Evolutionary conservation across 306 rosid species (phyloP), one percentile per base, ranked within the genome.

Genomic region (Sicyos edulis): DNA sequence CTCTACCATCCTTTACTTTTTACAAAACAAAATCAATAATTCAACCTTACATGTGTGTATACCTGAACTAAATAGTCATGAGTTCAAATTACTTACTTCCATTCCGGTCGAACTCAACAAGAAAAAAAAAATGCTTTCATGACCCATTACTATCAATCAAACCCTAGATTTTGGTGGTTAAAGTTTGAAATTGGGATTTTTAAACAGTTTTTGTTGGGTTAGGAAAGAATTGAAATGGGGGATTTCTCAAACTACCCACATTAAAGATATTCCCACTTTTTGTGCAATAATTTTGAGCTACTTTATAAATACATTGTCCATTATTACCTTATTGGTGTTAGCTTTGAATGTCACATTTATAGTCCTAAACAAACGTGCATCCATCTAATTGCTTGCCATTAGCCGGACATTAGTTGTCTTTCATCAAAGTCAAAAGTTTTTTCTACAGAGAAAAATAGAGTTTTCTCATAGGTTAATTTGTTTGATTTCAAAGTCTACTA

Each of bases 201-300:
- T 14, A 60, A 49, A 11, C n/a, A 11, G 0, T 0, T 61, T 0
- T 61, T 0, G 21, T 61, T 26, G 44, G 44, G 45, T 15, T 29
- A 56, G 17, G 21, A 60, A 32, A 7, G 11, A 60, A 63, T 63
- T 11, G 19, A 2, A 66, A 45, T 44, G 17, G 72, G 29, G 12
- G 12, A 68, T 49, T 51, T 68, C 44, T 68, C 22, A 68, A 68
- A 68, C 73, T 44, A 68, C 73, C 73, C 73, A 37, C 73, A 49
- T 68, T 68, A 68, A 60, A 68, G 58, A 49, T 68, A 68, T 68
- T 68, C 34, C 52, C 57, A 68, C 42, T 20, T 24, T 68, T 68
- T 50, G 22, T 44, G 58, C 73, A 68, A 68, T 68, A 68, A 68
- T 68, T 68, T 68, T 13, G 73, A 68, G 58, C 21, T 49, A 15